Conservation (phyloP, 768 basidiomycete species). For the Pluteus cervinus region DNA sequence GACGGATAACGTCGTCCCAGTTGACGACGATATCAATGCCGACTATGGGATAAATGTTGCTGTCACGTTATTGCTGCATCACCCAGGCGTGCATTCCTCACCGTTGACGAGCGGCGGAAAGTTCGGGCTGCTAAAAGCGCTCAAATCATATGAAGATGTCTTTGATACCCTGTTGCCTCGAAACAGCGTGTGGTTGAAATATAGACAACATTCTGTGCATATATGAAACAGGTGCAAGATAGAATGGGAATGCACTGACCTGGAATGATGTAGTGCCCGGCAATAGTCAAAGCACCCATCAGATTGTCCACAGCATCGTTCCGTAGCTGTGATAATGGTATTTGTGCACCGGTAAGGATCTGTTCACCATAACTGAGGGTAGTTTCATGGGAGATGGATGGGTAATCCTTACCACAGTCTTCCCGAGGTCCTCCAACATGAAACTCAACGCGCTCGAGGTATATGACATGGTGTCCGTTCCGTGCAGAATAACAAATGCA, state of each 20-base stretch:
- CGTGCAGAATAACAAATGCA: slow-evolving; percentile 86
- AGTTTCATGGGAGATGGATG: slow-evolving; percentile 1
- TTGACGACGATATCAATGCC: slow-evolving; percentile 88
- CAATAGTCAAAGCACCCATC: slow-evolving; percentile 82
- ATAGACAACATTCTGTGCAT: slow-evolving; percentile 70
- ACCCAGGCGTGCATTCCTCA: slow-evolving; percentile 19
- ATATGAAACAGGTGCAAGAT: neutral
- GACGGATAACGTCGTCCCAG: slow-evolving; percentile 84
- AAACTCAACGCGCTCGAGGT: slow-evolving; percentile 87
- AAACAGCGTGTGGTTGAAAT: slow-evolving; percentile 86
- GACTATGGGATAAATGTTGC: slow-evolving; percentile 48
- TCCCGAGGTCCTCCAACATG: slow-evolving; percentile 87
- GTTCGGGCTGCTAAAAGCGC: slow-evolving; percentile 83
- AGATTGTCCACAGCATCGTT: slow-evolving; percentile 94
- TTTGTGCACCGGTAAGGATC: slow-evolving; percentile 93
- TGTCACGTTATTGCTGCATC: too few species aligned
- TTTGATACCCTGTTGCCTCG: slow-evolving; percentile 85
- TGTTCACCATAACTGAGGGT: slow-evolving; percentile 17
- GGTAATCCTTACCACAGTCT: slow-evolving; percentile 61
- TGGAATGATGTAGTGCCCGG: slow-evolving; percentile 89
- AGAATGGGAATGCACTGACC: slow-evolving; percentile 35
- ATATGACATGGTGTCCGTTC: slow-evolving; percentile 91
- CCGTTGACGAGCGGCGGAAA: slow-evolving; percentile 80
- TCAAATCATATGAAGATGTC: slow-evolving; percentile 73
- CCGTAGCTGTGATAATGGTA: slow-evolving; percentile 84